phyloP scores from a whole-genome alignment of 768 basidiomycete species.

The Stropharia rugosoannulata region DNA sequence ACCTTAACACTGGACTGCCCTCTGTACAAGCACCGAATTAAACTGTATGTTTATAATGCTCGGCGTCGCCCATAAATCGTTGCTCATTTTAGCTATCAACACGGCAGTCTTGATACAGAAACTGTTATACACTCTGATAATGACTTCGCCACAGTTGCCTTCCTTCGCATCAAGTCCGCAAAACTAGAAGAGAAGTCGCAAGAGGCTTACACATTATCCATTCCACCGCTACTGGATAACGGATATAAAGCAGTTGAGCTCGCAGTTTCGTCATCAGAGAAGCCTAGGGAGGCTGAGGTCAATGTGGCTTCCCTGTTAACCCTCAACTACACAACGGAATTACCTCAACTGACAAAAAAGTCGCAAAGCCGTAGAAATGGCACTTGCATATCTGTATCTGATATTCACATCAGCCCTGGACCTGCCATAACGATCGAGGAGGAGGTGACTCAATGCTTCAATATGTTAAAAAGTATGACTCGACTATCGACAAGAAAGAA shows the following conservation, averaged over 20 bases:
- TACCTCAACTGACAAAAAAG: neutral
- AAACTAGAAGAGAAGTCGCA: slow-evolving; percentile 53
- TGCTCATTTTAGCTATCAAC: no score
- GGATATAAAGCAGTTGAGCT: slow-evolving; percentile 28
- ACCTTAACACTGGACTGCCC: slow-evolving; percentile 89
- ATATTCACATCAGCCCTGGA: slow-evolving; percentile 39
- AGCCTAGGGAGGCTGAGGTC: neutral
- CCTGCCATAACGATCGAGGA: slow-evolving; percentile 54
- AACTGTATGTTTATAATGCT: slow-evolving; percentile 48
- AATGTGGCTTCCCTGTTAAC: neutral
- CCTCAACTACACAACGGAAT: neutral
- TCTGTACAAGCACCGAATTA: slow-evolving; percentile 76
- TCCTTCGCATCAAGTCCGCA: slow-evolving; percentile 76
- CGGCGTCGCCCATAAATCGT: no score
- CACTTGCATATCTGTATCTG: slow-evolving; percentile 70
- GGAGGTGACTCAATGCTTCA: slow-evolving; percentile 73
- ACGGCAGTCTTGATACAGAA: slow-evolving; percentile 56
- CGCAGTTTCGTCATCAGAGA: slow-evolving; percentile 11
- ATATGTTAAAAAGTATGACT: slow-evolving; percentile 54
- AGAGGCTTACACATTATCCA: slow-evolving; percentile 15
- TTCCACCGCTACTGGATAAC: slow-evolving; percentile 58
- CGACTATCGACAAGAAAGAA: neutral
- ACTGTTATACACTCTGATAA: slow-evolving; percentile 77
- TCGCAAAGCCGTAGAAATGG: slow-evolving; percentile 33
- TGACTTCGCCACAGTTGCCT: slow-evolving; percentile 90